phyloP scores from a whole-genome alignment of 139 green algal genomes.

The Chlamydomonas eustigma region DNA sequence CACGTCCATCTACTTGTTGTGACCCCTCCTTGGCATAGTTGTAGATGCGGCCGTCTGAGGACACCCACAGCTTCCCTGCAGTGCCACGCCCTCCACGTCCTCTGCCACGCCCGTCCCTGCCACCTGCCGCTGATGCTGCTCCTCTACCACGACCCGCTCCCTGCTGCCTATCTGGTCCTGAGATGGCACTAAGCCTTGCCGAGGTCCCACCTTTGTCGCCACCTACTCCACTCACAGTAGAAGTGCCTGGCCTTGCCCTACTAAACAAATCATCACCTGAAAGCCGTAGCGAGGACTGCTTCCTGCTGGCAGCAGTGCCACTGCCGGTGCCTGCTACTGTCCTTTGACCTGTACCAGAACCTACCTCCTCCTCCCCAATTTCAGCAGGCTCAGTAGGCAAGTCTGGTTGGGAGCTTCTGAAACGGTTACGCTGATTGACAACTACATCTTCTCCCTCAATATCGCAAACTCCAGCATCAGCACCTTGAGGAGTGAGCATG shows the following conservation, averaged over 20 bases:
- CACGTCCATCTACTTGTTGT: slow-evolving; percentile 37
- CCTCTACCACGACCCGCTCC: background rate
- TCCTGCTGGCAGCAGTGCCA: too few relatives aligned
- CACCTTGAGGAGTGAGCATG: too few relatives aligned
- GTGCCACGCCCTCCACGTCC: slow-evolving; percentile 10
- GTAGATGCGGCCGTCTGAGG: slow-evolving; percentile 69
- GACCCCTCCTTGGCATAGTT: slow-evolving; percentile 79
- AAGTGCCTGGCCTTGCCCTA: too few relatives aligned
- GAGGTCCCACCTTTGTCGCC: background rate
- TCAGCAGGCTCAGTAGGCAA: too few relatives aligned
- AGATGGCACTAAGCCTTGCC: background rate
- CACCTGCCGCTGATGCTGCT: background rate
- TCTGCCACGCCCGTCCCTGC: slow-evolving; percentile 8
- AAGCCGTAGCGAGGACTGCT: too few relatives aligned
- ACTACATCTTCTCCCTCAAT: background rate
- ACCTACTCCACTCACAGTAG: background rate
- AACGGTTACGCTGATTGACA: background rate
- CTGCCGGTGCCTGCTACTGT: too few relatives aligned
- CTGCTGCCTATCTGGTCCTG: background rate
- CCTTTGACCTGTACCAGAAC: too few relatives aligned
- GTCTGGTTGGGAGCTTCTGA: too few relatives aligned
- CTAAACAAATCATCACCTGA: too few relatives aligned
- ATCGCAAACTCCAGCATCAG: too few relatives aligned
- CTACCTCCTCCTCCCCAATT: too few relatives aligned
- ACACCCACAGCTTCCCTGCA: slow-evolving; percentile 56